A percentile compares a stretch with the other conserved stretches of the same genome.
These are phyloP conservation scores for Mycena alexandri DNA, from an alignment of 768 basidiomycete species.

Conservation along the genomic window DNA sequence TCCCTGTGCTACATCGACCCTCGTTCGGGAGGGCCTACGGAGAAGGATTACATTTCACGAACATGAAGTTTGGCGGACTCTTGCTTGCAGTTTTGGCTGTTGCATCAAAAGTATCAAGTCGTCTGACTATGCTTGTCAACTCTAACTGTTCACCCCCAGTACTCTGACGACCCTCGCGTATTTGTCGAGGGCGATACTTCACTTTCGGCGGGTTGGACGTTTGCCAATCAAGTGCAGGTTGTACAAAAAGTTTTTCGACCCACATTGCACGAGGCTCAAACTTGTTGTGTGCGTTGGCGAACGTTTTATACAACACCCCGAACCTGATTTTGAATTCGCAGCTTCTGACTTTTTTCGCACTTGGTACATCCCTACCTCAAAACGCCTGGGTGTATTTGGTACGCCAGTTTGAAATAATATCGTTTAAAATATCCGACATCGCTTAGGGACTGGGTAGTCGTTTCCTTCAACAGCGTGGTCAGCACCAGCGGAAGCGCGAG, in stretches of 20 bases:
- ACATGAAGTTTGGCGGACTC: constrained; percentile 56
- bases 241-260: constrained; percentile 58
- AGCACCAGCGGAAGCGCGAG: constrained; percentile 57
- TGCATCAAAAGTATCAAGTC: constrained; percentile 49
- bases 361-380: constrained; percentile 56
- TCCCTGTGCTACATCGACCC: constrained; percentile 55
- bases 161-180: constrained; percentile 61
- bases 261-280: constrained; percentile 56
- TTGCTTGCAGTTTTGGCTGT: constrained; percentile 67
- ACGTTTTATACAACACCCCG: not conserved
- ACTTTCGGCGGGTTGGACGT: constrained; percentile 62
- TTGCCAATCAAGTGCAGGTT: constrained; percentile 62
- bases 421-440: too few species aligned
- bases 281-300: constrained; percentile 52
- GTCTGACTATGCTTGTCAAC: constrained; percentile 39
- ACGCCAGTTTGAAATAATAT: not conserved
- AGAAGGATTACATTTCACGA: constrained; percentile 49
- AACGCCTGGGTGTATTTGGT: constrained; percentile 53
- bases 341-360: constrained; percentile 52
- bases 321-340: constrained; percentile 32
- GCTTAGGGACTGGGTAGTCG: constrained; percentile 59
- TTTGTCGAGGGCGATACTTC: constrained; percentile 43
- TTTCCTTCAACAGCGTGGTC: constrained; percentile 65
- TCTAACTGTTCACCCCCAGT: constrained; percentile 43
- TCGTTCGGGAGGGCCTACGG: constrained; percentile 31